Percentiles rank a stretch among this genome's conserved stretches.
These are phyloP conservation scores for Penicillium canariense DNA, from an alignment of 495 filamentous ascomycete species.

Conservation along the genomic window DNA sequence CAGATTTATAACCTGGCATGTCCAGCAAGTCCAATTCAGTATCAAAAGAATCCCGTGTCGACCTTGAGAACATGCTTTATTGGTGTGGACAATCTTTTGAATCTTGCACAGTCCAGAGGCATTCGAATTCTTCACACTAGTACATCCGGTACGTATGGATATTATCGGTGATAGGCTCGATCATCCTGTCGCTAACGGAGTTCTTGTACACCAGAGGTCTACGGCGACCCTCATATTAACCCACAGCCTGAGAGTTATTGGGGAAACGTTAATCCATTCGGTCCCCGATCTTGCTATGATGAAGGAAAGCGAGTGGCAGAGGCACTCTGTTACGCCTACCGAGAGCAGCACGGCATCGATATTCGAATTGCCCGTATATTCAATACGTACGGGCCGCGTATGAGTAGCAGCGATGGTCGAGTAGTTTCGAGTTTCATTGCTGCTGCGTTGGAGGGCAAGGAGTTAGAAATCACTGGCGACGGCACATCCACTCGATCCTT, in stretches of 20 bases:
- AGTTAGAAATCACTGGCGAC: slow-evolving; percentile 16
- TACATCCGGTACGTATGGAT: slow-evolving; percentile 12
- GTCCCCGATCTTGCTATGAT: slow-evolving; percentile 22
- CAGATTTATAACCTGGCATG: slow-evolving; percentile 24
- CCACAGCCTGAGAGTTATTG: slow-evolving; percentile 23
- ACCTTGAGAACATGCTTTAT: slow-evolving; percentile 16
- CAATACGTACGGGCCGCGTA: slow-evolving; percentile 23
- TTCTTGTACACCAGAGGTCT: slow-evolving; percentile 9
- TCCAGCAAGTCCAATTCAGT: slow-evolving; percentile 22
- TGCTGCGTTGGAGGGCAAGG: slow-evolving; percentile 7
- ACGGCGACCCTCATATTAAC: slow-evolving; percentile 19
- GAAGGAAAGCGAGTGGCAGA: slow-evolving; percentile 22
- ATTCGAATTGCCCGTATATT: slow-evolving; percentile 22
- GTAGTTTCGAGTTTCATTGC: slow-evolving; percentile 21
- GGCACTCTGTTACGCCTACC: slow-evolving; percentile 21
- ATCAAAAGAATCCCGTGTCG: slow-evolving; percentile 19
- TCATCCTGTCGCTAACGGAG: neutral
- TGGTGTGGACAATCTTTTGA: slow-evolving; percentile 15
- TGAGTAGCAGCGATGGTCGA: slow-evolving; percentile 14
- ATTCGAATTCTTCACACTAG: slow-evolving; percentile 18
- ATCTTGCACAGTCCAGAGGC: slow-evolving; percentile 3
- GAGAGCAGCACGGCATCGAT: slow-evolving; percentile 7
- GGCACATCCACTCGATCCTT: slow-evolving; percentile 20
- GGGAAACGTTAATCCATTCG: slow-evolving; percentile 23
- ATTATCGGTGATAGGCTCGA: neutral